Base-by-base conservation (phyloP, 2,329 filamentous ascomycete species). In the Xylaria polymorpha region DNA sequence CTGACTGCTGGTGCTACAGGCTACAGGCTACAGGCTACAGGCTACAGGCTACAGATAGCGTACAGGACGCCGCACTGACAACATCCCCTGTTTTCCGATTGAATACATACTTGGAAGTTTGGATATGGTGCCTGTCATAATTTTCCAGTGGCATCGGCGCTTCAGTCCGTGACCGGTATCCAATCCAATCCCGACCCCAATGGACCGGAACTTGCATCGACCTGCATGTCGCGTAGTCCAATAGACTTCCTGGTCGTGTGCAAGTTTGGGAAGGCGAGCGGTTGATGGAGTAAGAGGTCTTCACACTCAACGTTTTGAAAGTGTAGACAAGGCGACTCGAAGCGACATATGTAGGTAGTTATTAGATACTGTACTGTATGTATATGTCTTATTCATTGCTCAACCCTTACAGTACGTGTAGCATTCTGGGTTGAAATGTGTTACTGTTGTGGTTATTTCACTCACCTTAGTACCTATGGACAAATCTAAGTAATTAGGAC, bases 121-220 rank as follows among this genome's bases (percentile, higher is more conserved):
- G 15, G 25, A 63, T 37, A 10, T 44, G 60, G 50, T 43, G 51
- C 22, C 43, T 37, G 41, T 57, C 32, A 41, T n/a, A 22, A 15
- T 43, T 35, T 43, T 44, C 7, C 20, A 43, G 18, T 51, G 32
- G 43, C 37, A 50, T 50, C 53, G 43, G 43, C 44, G 43, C 39
- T 56, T 44, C 56, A 20, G 46, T 50, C 29, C 15, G 20, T 41
- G 20, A 14, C 20, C 22, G n/a, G 15, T 48, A 43, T 43, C 44
- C 32, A 64, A 43, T 43, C 44, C 32, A 64, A 35, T 50, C 55
- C 53, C 55, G 60, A 61, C 69, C 62, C 68, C 59, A 66, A 61
- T 66, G 65, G 69, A 59, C 69, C 69, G 69, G 69, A 29, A 66
- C 68, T 66, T 61, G 66, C 68, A 66, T 68, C 32, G 53, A 46